Base-by-base conservation (phyloP, 352 stramenopile species). In the Globisporangium apiculatum region DNA sequence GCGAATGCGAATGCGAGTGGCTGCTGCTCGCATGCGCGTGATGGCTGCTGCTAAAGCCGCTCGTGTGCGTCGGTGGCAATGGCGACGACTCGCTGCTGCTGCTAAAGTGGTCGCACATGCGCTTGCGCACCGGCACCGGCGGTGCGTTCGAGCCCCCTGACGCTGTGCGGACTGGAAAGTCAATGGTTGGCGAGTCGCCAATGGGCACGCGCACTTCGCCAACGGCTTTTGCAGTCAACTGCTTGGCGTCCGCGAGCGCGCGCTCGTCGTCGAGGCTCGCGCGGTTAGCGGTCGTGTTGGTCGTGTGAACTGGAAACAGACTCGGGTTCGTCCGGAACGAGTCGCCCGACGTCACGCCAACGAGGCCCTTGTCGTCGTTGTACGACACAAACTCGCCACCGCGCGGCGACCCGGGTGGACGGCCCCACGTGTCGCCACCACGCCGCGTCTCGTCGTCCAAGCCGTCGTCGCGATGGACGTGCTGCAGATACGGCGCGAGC, bases 401-500 rank as follows among this genome's bases (percentile, higher is more conserved):
- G 7, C 69, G 64, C 10, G 80, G 76, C 4, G 68, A 82, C 3
- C 15, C 70, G 8, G 64, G 59, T 10, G 52, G 56, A 3, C 72
- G 71, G n/a, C 72, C 66, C 72, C 71, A 86, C 37, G 69, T 65
- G n/a, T 80, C 73, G 24, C 24, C 24, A 18, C 51, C 67, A n/a
- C 69, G 64, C 24, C 73, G 71, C 18, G 59, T 71, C 15, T 87
- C 73, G 24, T 91, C 79, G 61, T 92, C 77, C 46, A 76, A 48
- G 38, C 58, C 57, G 62, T 92, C 83, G 41, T 92, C 83, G 48
- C 75, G 73, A 60, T 92, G 83, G 31, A 90, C 82, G 61, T 94
- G 81, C 75, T 94, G 79, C 52, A 94, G 58, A 58, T 94, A 94
- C 35, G 85, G 85, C 61, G 83, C 83, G 46, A 94, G 69, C 60